Percentiles rank a stretch among this genome's conserved stretches.
These are phyloP conservation scores for Phialophora macrospora DNA, from an alignment of 2,329 filamentous ascomycete genomes.

Conservation along the genomic window DNA sequence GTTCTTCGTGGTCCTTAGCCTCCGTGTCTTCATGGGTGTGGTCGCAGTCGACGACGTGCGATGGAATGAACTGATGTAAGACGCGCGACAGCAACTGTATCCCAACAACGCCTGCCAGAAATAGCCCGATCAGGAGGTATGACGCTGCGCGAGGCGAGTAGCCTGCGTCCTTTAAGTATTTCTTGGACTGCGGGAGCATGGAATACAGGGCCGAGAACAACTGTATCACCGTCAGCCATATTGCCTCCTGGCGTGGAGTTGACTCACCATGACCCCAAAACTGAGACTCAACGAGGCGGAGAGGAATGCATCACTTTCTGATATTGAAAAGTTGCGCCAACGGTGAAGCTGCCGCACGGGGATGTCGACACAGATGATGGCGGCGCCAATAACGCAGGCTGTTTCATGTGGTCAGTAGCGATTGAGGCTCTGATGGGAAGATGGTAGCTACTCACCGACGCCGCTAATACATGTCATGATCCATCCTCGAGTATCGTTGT, in stretches of 20 bases:
- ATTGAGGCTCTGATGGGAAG: neutral
- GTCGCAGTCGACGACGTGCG: conserved; percentile 54
- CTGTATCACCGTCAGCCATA: conserved; percentile 52
- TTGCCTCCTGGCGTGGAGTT: neutral
- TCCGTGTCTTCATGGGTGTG: conserved; percentile 51
- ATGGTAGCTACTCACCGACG: conserved; percentile 59
- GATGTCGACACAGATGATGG: conserved; percentile 85
- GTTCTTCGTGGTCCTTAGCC: conserved; percentile 39
- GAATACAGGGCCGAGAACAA: conserved; percentile 90
- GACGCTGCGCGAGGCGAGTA: conserved; percentile 69
- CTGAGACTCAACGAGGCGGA: conserved; percentile 88
- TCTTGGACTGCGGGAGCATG: conserved; percentile 86
- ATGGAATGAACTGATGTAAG: conserved; percentile 55
- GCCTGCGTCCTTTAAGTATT: conserved; percentile 73
- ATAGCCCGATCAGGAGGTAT: conserved; percentile 53
- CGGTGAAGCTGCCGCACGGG: conserved; percentile 74
- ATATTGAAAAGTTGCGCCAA: conserved; percentile 78
- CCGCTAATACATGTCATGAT: conserved; percentile 85
- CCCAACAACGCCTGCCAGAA: conserved; percentile 54
- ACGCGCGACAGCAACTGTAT: conserved; percentile 53
- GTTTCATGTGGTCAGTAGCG: conserved; percentile 28
- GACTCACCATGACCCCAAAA: conserved; percentile 89
- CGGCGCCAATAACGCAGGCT: conserved; percentile 71
- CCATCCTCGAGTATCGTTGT: conserved; percentile 91
- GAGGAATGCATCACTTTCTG: conserved; percentile 86